Percentiles rank a stretch among this genome's conserved stretches.
Evolutionary conservation across 768 basidiomycete species (phyloP).

Genomic region (Hydnomerulius pinastri): DNA sequence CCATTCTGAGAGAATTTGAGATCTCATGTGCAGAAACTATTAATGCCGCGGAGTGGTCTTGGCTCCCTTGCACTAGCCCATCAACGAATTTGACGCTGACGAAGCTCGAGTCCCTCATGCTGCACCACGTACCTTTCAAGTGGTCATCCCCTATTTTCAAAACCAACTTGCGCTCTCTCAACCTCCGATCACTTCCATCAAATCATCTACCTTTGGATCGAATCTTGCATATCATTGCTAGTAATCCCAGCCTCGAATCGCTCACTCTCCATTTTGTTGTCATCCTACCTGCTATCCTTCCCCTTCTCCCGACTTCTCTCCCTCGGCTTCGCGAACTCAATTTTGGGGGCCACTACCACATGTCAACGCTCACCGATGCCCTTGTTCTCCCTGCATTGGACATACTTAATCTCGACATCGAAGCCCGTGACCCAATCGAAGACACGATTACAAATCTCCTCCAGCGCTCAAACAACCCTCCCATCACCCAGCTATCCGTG

Average conservation of each 20-base stretch:
- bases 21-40: constrained; percentile 70
- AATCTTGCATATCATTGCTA: constrained; percentile 62
- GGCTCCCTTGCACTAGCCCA: constrained; percentile 60
- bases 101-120: constrained; percentile 56
- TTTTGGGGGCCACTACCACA: constrained; percentile 67
- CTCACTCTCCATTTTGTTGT: constrained; percentile 65
- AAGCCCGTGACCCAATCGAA: constrained; percentile 74
- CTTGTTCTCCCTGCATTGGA: constrained; percentile 60
- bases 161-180: constrained; percentile 56
- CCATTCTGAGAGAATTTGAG: constrained; percentile 74
- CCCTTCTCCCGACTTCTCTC: constrained; percentile 55
- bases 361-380: constrained; percentile 61
- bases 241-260: constrained; percentile 55
- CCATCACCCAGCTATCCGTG: constrained; percentile 60
- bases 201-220: constrained; percentile 67
- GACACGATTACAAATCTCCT: constrained; percentile 66
- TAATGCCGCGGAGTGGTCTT: constrained; percentile 66
- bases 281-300: constrained; percentile 63
- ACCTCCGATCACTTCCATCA: constrained; percentile 65
- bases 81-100: constrained; percentile 40
- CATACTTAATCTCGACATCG: constrained; percentile 67
- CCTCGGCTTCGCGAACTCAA: constrained; percentile 54
- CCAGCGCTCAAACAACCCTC: constrained; percentile 58
- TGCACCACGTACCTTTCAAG: constrained; percentile 75
- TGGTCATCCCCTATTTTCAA: constrained; percentile 76